These are phyloP conservation scores for Phytophthora lateralis DNA, from an alignment of 352 stramenopile species.

Conservation along the genomic window DNA sequence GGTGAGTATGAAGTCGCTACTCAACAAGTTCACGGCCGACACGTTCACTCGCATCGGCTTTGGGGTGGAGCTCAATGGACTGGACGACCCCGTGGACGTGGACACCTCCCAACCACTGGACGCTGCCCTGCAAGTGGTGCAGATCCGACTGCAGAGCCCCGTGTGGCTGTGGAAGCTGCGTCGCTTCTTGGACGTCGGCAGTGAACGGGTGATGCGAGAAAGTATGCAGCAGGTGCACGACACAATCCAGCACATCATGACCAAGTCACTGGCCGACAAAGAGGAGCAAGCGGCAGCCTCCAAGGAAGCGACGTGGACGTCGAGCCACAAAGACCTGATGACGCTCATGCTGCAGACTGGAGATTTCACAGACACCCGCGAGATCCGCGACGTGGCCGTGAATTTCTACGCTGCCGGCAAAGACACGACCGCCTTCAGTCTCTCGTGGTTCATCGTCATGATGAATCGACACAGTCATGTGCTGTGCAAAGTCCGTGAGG, in stretches of 20 bases:
- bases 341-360: conserved; percentile 48
- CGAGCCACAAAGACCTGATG: conserved; percentile 38
- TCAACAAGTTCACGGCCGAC: conserved; percentile 59
- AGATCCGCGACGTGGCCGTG: conserved; percentile 73
- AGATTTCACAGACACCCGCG: conserved; percentile 24
- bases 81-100: conserved; percentile 29
- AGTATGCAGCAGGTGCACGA: conserved; percentile 35
- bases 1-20: conserved; percentile 45
- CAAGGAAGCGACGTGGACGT: not conserved
- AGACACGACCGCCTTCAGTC: conserved; percentile 65
- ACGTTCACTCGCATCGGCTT: conserved; percentile 69
- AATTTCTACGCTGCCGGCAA: conserved; percentile 70
- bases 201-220: conserved; percentile 30
- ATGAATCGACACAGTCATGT: conserved; percentile 55
- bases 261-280: conserved; percentile 21
- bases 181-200: conserved; percentile 36
- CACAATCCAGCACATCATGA: conserved; percentile 39
- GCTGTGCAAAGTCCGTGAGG: conserved; percentile 42
- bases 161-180: conserved; percentile 47
- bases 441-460: conserved; percentile 77
- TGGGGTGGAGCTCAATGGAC: conserved; percentile 51
- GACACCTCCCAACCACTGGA: conserved; percentile 19
- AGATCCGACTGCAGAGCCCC: conserved; percentile 38
- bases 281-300: not conserved
- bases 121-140: conserved; percentile 31